These are phyloP conservation scores for Rosa persica DNA, from an alignment of 306 rosid genomes.

Conservation along the genomic window DNA sequence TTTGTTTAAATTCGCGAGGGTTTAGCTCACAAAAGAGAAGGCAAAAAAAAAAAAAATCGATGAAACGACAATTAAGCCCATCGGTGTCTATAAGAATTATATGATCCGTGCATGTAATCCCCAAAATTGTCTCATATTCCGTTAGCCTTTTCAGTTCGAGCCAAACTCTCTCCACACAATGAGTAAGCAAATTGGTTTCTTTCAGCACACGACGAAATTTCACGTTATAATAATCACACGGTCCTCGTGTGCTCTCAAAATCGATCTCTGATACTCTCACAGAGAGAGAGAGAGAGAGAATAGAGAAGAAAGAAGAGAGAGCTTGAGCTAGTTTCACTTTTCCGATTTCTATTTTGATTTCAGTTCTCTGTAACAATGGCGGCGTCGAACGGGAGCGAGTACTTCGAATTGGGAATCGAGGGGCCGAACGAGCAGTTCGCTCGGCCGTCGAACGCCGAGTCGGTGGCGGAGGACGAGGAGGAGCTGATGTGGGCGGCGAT, in stretches of 20 bases:
- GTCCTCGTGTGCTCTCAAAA: neutral
- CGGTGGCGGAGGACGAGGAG: constrained; percentile 57
- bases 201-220: neutral
- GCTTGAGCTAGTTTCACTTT: neutral
- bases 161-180: neutral
- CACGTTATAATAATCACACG: neutral
- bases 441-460: constrained; percentile 65
- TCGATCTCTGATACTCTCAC: neutral
- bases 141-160: neutral
- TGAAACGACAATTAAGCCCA: neutral
- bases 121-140: neutral
- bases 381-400: constrained; percentile 83
- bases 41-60: no score
- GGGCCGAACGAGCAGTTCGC: constrained; percentile 38
- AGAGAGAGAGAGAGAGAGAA: neutral
- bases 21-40: neutral
- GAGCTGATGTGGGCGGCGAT: constrained; percentile 82
- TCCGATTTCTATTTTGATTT: neutral
- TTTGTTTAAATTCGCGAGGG: neutral
- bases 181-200: neutral
- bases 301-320: neutral
- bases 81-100: neutral
- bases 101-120: neutral
- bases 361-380: constrained; percentile 41
- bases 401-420: constrained; percentile 43